phyloP scores from a whole-genome alignment of 208 protist species.

The Crithidia expoeki region DNA sequence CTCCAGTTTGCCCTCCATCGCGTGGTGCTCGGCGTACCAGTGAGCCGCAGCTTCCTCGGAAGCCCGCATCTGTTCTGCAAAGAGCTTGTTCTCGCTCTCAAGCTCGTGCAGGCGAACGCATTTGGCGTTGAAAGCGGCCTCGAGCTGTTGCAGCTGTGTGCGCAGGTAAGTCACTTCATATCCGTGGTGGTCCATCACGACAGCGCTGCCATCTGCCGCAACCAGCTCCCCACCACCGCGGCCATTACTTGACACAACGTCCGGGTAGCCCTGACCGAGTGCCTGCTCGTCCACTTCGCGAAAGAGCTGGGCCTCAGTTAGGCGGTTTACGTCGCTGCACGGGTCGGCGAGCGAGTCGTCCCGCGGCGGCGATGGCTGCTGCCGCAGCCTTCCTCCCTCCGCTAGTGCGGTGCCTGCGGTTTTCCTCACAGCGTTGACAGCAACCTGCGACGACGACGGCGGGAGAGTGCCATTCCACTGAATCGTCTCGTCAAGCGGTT shows the following conservation, averaged over 20 bases:
- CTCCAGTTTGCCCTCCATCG: slow-evolving; percentile 51
- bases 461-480: slow-evolving; percentile 42
- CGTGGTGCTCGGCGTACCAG: slow-evolving; percentile 39
- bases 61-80: slow-evolving; percentile 46
- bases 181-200: slow-evolving; percentile 70
- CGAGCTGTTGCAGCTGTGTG: slow-evolving; percentile 78
- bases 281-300: slow-evolving; percentile 12
- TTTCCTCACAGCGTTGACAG: not conserved
- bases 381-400: not conserved
- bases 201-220: slow-evolving; percentile 10
- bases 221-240: not conserved
- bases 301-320: not conserved
- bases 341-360: slow-evolving; percentile 1
- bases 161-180: slow-evolving; percentile 86
- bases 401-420: not conserved
- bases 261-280: not conserved
- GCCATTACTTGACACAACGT: not conserved
- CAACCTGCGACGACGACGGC: not conserved
- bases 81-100: slow-evolving; percentile 61
- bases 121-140: slow-evolving; percentile 86
- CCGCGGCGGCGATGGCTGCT: not conserved
- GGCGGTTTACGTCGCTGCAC: not conserved
- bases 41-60: slow-evolving; percentile 37
- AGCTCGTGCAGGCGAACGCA: slow-evolving; percentile 84
- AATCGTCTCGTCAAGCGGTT: slow-evolving; percentile 25